Conservation (phyloP, 2,329 filamentous ascomycete genomes). For the Nigrospora oryzae region DNA sequence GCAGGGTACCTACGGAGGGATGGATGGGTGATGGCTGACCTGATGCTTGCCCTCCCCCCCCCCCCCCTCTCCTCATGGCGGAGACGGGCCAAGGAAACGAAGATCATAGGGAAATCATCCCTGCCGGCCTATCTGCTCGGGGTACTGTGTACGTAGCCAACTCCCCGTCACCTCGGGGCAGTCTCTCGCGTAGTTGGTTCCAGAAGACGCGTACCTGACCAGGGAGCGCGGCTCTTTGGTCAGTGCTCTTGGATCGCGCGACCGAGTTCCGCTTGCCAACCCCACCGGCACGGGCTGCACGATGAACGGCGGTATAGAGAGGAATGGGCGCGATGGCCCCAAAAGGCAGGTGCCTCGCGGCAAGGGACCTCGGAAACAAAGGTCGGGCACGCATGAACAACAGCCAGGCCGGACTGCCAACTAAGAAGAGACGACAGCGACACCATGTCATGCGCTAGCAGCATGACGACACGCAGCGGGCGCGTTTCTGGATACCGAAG, state of each 20-base stretch:
- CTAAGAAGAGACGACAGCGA: not conserved
- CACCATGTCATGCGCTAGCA: constrained; percentile 1
- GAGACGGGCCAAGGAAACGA: constrained; percentile 1
- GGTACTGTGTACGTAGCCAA: not conserved
- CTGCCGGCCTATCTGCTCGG: not conserved
- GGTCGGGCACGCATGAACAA: not conserved
- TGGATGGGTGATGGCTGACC: not conserved
- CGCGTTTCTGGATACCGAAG: not conserved
- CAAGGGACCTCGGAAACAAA: not conserved
- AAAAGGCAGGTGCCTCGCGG: too few relatives aligned
- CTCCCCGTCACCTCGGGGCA: not conserved
- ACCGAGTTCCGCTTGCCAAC: too few relatives aligned
- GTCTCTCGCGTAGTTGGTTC: too few relatives aligned
- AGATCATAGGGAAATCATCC: constrained; percentile 2
- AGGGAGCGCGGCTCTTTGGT: not conserved
- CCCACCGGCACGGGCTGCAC: too few relatives aligned
- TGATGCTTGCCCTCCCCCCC: not conserved
- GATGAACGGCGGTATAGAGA: too few relatives aligned
- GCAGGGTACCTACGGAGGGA: not conserved
- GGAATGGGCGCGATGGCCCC: too few relatives aligned
- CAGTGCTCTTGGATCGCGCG: not conserved
- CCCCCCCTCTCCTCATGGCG: not conserved
- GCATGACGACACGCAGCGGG: not conserved
- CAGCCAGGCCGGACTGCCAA: not conserved
- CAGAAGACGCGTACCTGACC: not conserved